Evolutionary conservation across 495 filamentous ascomycete genomes (phyloP), one percentile per base, ranked within the genome.

Genomic region (Trichocladium antarcticum): DNA sequence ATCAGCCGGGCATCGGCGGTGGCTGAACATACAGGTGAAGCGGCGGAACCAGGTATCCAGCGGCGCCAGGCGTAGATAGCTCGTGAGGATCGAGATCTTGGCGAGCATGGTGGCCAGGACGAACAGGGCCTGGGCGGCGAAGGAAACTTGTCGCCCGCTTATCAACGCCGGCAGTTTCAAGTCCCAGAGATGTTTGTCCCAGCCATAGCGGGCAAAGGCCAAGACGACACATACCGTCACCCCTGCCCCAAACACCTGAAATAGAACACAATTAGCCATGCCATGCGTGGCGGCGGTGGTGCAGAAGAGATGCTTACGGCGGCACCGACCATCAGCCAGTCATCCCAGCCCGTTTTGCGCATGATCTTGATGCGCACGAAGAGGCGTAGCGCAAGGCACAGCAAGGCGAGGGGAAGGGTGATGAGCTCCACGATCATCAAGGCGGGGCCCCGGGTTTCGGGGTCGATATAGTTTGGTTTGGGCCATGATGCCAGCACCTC

Each of bases 391-490:
- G 29, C 22, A 19, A 65, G 38, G 19, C 42, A 50, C 17, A 59
- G 34, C 16, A 57, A 14, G 10, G 54, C 55, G 14, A 58, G 5
- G 0, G 56, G 31, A 2, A 65, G 51, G 27, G 50, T 51, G 38
- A 42, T 47, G n/a, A 60, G 8, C 34, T 62, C 56, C 29, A 62
- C 42, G 37, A 58, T 52, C 38, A 64, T 10, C 17, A 64, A 46
- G 0, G 28, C 55, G 0, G 68, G 62, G 0, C 75, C 77, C 42
- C 74, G 72, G 5, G 70, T 74, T 19, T 63, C 58, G 5, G 77
- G 78, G 51, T 80, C 57, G 48, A 63, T 54, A 58, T 75, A 76
- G 55, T 81, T 79, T 4, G 76, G 69, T n/a, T 37, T 53, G 4
- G 79, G 78, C 77, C 77, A 81, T 50, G 66, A 55, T 3, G 54